phyloP scores from a whole-genome alignment of 305 asterid genomes.

The Euphrasia arctica region DNA sequence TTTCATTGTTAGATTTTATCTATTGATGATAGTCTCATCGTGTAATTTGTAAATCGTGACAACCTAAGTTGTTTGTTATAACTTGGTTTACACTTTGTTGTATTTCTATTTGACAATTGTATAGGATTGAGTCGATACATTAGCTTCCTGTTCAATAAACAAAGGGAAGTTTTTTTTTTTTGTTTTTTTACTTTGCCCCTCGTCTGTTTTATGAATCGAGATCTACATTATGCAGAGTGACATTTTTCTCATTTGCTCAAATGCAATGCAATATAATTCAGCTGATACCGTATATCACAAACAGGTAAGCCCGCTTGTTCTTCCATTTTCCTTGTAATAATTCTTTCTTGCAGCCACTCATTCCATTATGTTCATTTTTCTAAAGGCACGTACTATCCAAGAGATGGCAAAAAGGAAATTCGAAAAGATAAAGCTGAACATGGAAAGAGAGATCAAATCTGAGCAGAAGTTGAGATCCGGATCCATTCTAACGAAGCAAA shows the following conservation, averaged over 20 bases:
- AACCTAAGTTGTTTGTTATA: too few species aligned
- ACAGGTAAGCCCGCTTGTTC: constrained; percentile 51
- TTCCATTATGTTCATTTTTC: constrained; percentile 26
- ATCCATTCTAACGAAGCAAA: constrained; percentile 54
- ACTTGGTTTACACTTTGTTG: too few species aligned
- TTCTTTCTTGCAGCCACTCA: constrained; percentile 17
- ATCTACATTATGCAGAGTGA: constrained; percentile 61
- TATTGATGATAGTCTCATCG: too few species aligned
- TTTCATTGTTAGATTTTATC: too few species aligned
- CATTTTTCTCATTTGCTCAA: constrained; percentile 78
- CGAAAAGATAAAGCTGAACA: constrained; percentile 45
- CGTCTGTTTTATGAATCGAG: constrained; percentile 2
- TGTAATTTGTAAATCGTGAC: too few species aligned
- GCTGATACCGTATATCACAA: constrained; percentile 83
- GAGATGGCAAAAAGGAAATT: constrained; percentile 89
- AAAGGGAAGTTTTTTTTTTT: neutral
- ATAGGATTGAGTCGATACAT: too few species aligned
- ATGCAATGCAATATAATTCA: constrained; percentile 95
- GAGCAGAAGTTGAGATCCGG: constrained; percentile 52
- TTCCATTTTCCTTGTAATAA: constrained; percentile 4
- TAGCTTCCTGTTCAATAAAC: too few species aligned
- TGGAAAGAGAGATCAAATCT: constrained; percentile 57
- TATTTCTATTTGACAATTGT: too few species aligned
- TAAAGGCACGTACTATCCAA: constrained; percentile 83
- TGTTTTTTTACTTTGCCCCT: neutral